phyloP scores from a whole-genome alignment of 257 asterid species.

The Fraxinus americana region DNA sequence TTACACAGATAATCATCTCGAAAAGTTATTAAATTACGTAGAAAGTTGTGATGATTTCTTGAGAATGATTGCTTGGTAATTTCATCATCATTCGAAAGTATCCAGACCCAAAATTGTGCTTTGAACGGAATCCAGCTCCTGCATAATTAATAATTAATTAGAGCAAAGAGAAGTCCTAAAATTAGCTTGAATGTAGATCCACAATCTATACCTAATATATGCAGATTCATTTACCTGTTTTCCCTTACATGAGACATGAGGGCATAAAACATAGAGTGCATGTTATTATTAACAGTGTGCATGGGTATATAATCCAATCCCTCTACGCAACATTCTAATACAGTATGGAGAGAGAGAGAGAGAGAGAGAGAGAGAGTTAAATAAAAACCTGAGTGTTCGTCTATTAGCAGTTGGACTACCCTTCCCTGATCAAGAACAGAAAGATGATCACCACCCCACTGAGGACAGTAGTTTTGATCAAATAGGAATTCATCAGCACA shows the following conservation, averaged over 20 bases:
- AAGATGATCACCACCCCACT: slow-evolving; percentile 29
- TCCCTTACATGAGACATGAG: no score
- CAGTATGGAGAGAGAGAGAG: no score
- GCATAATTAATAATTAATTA: background rate
- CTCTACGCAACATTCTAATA: no score
- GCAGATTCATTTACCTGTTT: no score
- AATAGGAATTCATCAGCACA: slow-evolving; percentile 5
- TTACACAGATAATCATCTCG: no score
- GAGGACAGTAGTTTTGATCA: slow-evolving; percentile 16
- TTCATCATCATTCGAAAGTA: slow-evolving; percentile 22
- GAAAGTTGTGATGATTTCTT: slow-evolving; percentile 29
- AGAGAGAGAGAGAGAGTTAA: no score
- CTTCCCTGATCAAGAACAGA: slow-evolving; percentile 17
- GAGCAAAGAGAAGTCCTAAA: no score
- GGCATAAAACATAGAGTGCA: no score
- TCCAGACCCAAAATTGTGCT: slow-evolving; percentile 30
- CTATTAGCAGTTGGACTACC: slow-evolving; percentile 26
- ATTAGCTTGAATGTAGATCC: no score
- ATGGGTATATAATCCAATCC: no score
- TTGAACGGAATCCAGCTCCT: slow-evolving; percentile 40
- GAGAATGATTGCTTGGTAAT: slow-evolving; percentile 22
- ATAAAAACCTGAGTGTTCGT: slow-evolving; percentile 17
- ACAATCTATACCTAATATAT: no score
- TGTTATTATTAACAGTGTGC: no score
- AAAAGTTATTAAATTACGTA: slow-evolving; percentile 16